These are phyloP conservation scores for Mortierella sp. DNA, from an alignment of 371 early-diverging fungal species.

Conservation along the genomic window DNA sequence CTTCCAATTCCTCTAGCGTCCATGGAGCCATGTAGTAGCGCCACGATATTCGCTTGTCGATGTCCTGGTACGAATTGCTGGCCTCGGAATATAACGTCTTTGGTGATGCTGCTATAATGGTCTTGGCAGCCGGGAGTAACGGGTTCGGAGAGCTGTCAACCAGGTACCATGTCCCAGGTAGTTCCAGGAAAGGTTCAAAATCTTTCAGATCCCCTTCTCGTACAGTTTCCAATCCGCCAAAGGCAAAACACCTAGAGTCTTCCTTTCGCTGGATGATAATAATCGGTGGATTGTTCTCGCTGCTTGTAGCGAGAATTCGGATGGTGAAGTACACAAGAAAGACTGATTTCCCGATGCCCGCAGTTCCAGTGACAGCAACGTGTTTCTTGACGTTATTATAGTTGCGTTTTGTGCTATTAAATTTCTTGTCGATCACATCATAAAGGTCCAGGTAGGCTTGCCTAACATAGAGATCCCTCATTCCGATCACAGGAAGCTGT, in stretches of 20 bases:
- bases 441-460: slow-evolving; percentile 16
- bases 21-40: slow-evolving; percentile 44
- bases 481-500: neutral
- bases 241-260: slow-evolving; percentile 12
- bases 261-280: slow-evolving; percentile 22
- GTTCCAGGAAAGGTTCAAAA: slow-evolving; percentile 26
- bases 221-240: slow-evolving; percentile 27
- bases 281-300: slow-evolving; percentile 23
- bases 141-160: slow-evolving; percentile 34
- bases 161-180: slow-evolving; percentile 39
- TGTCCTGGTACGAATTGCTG: slow-evolving; percentile 10
- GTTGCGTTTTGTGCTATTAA: neutral
- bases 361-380: slow-evolving; percentile 6
- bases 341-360: slow-evolving; percentile 28
- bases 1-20: slow-evolving; percentile 30
- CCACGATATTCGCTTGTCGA: slow-evolving; percentile 22
- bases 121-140: slow-evolving; percentile 19
- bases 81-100: slow-evolving; percentile 14
- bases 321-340: slow-evolving; percentile 34
- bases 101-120: slow-evolving; percentile 44
- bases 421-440: slow-evolving; percentile 3
- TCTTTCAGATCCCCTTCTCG: slow-evolving; percentile 21
- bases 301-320: slow-evolving; percentile 23
- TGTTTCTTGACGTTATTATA: neutral
- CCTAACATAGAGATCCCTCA: neutral